phyloP scores from a whole-genome alignment of 179 eudicot species.

The Spinacia oleracea region DNA sequence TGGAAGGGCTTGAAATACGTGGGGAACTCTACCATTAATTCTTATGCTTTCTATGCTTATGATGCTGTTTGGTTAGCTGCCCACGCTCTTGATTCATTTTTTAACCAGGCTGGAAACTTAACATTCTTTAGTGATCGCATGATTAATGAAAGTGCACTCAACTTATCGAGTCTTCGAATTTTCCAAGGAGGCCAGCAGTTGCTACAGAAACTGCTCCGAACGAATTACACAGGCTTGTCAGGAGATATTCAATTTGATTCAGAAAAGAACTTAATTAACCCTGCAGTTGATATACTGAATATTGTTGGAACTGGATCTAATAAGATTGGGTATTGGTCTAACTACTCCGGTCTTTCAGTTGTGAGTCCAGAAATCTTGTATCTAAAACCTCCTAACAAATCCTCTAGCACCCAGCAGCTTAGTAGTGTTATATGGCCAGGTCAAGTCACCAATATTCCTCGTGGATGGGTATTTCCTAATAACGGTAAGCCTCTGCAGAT shows the following conservation, averaged over 20 bases:
- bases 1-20: conserved; percentile 36
- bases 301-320: conserved; percentile 35
- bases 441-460: conserved; percentile 35
- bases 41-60: conserved; percentile 41
- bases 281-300: conserved; percentile 47
- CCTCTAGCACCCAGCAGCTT: conserved; percentile 41
- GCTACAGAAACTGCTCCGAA: conserved; percentile 28
- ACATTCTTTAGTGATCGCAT: conserved; percentile 30
- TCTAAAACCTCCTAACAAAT: conserved; percentile 46
- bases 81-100: conserved; percentile 33
- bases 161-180: conserved; percentile 27
- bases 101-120: conserved; percentile 29
- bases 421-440: conserved; percentile 77
- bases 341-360: conserved; percentile 59
- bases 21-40: conserved; percentile 24
- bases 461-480: conserved; percentile 55
- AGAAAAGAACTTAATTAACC: conserved; percentile 33
- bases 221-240: conserved; percentile 43
- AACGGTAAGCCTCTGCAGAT: conserved; percentile 44
- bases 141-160: conserved; percentile 22
- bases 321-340: conserved; percentile 66
- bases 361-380: conserved; percentile 54
- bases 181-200: conserved; percentile 46
- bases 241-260: conserved; percentile 44
- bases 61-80: conserved; percentile 45